These are phyloP conservation scores for Trichoderma reesei DNA, from an alignment of 495 filamentous ascomycete species.

Conservation along the genomic window DNA sequence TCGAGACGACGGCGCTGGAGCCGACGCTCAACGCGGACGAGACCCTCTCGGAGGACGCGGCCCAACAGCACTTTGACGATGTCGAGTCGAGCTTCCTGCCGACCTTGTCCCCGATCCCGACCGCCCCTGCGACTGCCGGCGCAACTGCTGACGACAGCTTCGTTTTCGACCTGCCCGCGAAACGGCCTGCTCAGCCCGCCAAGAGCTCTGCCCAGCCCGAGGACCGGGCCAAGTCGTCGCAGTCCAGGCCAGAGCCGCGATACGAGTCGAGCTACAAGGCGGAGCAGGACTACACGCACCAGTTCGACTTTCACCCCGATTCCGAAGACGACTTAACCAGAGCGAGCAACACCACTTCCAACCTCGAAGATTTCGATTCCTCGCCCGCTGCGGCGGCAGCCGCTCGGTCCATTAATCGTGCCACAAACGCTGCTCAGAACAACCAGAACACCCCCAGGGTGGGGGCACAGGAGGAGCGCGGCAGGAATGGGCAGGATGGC, in stretches of 20 bases:
- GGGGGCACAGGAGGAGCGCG: constrained; percentile 11
- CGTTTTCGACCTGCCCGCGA: constrained; percentile 44
- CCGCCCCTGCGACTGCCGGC: constrained; percentile 23
- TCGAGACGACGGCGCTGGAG: constrained; percentile 33
- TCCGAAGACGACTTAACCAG: constrained; percentile 25
- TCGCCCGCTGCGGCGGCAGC: constrained; percentile 59
- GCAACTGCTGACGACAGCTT: constrained; percentile 51
- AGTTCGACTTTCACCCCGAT: constrained; percentile 10
- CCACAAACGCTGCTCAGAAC: constrained; percentile 22
- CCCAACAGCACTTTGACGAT: constrained; percentile 59
- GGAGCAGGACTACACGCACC: not conserved
- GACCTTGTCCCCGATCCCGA: constrained; percentile 38
- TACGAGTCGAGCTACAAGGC: constrained; percentile 15
- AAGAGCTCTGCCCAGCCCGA: not conserved
- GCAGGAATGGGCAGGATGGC: constrained; percentile 13
- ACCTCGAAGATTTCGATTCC: constrained; percentile 51
- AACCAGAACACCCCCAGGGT: constrained; percentile 4
- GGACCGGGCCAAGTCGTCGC: not conserved
- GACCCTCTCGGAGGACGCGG: constrained; percentile 35
- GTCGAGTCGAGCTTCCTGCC: constrained; percentile 79
- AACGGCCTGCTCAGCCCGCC: constrained; percentile 16
- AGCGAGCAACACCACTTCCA: constrained; percentile 41
- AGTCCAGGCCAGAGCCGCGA: constrained; percentile 2
- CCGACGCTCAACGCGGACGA: constrained; percentile 27
- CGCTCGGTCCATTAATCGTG: constrained; percentile 44